Percentiles rank a stretch among this genome's conserved stretches.
phyloP scores from a whole-genome alignment of 2,329 filamentous ascomycete genomes.

The Spiromastix sp. region DNA sequence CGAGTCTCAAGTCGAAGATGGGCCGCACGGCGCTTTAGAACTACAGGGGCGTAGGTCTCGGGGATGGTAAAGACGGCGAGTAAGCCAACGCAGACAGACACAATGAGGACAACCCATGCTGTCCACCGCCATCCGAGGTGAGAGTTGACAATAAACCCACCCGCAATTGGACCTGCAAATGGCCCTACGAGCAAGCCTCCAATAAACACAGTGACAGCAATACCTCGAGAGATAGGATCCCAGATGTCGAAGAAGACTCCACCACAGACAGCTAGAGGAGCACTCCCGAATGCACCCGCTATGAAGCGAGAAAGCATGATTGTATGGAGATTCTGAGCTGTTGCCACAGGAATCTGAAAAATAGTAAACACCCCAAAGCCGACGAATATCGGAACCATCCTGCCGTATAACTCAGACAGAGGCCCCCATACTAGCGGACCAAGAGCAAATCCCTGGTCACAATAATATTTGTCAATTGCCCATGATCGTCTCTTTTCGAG shows the following conservation, averaged over 20 bases:
- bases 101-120: constrained; percentile 44
- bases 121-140: constrained; percentile 49
- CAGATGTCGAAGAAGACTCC: constrained; percentile 42
- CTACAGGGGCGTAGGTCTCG: constrained; percentile 41
- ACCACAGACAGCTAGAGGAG: constrained; percentile 41
- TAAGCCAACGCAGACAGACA: constrained; percentile 31
- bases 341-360: constrained; percentile 46
- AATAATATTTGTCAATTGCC: not conserved
- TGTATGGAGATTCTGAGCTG: constrained; percentile 43
- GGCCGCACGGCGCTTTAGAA: constrained; percentile 40
- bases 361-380: constrained; percentile 41
- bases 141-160: constrained; percentile 39
- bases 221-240: constrained; percentile 36
- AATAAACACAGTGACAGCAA: constrained; percentile 36
- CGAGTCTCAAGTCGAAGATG: constrained; percentile 38
- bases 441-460: constrained; percentile 24
- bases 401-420: constrained; percentile 40
- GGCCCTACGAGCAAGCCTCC: constrained; percentile 41
- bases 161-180: constrained; percentile 39
- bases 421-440: constrained; percentile 35
- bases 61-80: constrained; percentile 38
- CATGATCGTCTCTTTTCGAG: no score
- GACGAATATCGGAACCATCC: constrained; percentile 38
- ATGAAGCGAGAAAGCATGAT: constrained; percentile 47
- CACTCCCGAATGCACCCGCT: constrained; percentile 41